Percentiles rank a stretch among this genome's conserved stretches.
These are phyloP conservation scores for Sporopachydermia quercuum DNA, from an alignment of 805 yeast species.

Conservation along the genomic window DNA sequence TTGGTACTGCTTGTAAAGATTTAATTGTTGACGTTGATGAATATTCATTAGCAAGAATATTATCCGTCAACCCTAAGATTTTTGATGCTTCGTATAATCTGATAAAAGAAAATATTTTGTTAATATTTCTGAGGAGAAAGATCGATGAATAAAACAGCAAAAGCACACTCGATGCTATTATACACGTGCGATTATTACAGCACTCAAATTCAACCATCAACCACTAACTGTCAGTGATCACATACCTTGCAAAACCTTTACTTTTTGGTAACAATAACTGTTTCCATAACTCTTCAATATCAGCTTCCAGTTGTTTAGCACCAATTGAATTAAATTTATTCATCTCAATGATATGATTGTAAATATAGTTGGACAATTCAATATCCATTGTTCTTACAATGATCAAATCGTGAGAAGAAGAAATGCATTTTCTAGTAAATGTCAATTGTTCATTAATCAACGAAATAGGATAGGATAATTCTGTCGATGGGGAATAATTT, in stretches of 20 bases:
- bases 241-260: conserved; percentile 9
- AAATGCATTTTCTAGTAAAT: conserved; percentile 18
- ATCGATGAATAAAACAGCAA: too few species aligned
- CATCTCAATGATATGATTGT: conserved; percentile 23
- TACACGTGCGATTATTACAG: too few species aligned
- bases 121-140: too few species aligned
- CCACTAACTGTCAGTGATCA: too few species aligned
- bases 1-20: neutral
- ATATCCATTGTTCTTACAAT: conserved; percentile 15
- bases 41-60: neutral
- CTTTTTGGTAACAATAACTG: conserved; percentile 13
- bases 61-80: neutral
- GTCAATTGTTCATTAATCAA: conserved; percentile 16
- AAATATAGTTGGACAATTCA: conserved; percentile 22
- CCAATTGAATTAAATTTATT: conserved; percentile 22
- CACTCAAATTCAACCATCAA: too few species aligned
- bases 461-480: conserved; percentile 15
- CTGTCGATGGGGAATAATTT: conserved; percentile 9
- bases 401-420: conserved; percentile 16
- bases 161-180: too few species aligned
- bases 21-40: neutral
- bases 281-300: conserved; percentile 19
- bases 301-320: conserved; percentile 20
- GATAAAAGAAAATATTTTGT: too few species aligned
- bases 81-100: neutral